These are phyloP conservation scores for Neonothopanus nambi DNA, from an alignment of 1,284 basidiomycete species.

Conservation along the genomic window DNA sequence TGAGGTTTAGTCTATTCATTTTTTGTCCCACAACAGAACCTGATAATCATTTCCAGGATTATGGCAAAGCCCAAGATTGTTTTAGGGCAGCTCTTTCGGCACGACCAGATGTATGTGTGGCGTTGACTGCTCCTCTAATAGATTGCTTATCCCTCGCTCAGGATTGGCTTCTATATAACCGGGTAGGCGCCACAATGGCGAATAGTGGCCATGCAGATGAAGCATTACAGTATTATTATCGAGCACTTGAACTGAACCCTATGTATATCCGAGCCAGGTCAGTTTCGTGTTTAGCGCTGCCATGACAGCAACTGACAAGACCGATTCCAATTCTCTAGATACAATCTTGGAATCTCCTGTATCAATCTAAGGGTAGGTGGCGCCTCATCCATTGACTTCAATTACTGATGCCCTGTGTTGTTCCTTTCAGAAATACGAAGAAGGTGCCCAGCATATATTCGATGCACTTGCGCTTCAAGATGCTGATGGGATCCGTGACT, in stretches of 20 bases:
- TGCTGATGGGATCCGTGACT: constrained; percentile 64
- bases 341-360: constrained; percentile 90
- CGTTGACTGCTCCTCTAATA: constrained; percentile 2
- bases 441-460: constrained; percentile 83
- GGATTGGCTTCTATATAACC: constrained; percentile 97
- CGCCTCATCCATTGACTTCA: not conserved
- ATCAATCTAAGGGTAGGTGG: constrained; percentile 77
- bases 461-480: constrained; percentile 88
- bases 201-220: constrained; percentile 86
- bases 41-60: constrained; percentile 59
- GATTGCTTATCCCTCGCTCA: constrained; percentile 29
- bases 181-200: constrained; percentile 94
- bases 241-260: constrained; percentile 89
- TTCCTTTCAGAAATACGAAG: constrained; percentile 64
- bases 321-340: constrained; percentile 46
- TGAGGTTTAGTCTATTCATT: constrained; percentile 54
- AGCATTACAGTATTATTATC: constrained; percentile 88
- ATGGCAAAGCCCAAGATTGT: constrained; percentile 91
- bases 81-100: constrained; percentile 88
- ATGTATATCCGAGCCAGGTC: constrained; percentile 90
- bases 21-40: not conserved
- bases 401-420: not conserved
- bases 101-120: constrained; percentile 73
- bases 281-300: constrained; percentile 16
- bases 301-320: not conserved